Conservation (phyloP, 306 rosid genomes). For the Purshia tridentata region DNA sequence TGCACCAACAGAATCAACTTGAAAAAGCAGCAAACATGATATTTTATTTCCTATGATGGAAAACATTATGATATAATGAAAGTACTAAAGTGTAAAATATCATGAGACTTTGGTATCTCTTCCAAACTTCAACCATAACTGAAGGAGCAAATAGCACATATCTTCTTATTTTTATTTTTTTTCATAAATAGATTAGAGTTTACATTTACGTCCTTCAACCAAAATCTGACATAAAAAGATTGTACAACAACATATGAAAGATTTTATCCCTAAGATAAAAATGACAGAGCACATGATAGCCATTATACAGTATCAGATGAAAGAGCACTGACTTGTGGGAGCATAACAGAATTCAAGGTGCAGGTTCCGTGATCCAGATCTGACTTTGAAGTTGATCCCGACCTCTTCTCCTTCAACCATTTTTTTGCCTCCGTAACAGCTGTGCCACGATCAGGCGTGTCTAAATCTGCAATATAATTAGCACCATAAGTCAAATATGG, state of each 20-base stretch:
- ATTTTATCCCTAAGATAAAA: neutral
- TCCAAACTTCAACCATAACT: neutral
- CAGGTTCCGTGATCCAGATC: slow-evolving; percentile 50
- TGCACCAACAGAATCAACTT: slow-evolving; percentile 32
- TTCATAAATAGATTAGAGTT: neutral
- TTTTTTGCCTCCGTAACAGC: slow-evolving; percentile 86
- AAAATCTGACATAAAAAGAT: neutral
- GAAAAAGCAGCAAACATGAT: neutral
- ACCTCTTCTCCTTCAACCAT: slow-evolving; percentile 80
- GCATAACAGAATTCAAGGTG: slow-evolving; percentile 36
- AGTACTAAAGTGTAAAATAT: neutral
- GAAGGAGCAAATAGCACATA: neutral
- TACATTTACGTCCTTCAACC: neutral
- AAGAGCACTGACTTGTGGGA: slow-evolving; percentile 52
- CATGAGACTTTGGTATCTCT: neutral
- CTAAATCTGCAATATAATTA: slow-evolving; percentile 38
- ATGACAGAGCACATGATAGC: neutral
- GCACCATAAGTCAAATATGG: slow-evolving; percentile 5
- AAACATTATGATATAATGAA: neutral
- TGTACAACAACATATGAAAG: neutral
- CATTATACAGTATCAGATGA: slow-evolving; percentile 5
- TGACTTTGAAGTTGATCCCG: slow-evolving; percentile 52
- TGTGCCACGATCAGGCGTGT: slow-evolving; percentile 52
- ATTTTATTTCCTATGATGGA: neutral
- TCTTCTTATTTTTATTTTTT: neutral